Conservation (phyloP, 768 basidiomycete genomes). For the Candolleomyces efflorescens region DNA sequence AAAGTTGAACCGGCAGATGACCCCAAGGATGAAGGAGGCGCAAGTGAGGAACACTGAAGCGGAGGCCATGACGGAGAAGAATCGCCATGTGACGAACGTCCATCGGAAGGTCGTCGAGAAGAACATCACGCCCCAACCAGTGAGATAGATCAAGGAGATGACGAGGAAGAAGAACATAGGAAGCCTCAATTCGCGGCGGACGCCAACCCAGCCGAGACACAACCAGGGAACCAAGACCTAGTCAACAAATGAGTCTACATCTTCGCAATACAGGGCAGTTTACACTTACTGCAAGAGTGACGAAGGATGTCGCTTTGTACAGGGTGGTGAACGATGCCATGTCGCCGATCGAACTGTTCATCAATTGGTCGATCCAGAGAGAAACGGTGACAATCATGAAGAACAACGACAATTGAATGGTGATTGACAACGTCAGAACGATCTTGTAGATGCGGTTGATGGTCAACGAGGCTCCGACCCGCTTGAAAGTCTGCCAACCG, state of each 20-base stretch:
- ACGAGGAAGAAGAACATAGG: conserved; percentile 62
- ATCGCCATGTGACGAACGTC: conserved; percentile 70
- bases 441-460: conserved; percentile 76
- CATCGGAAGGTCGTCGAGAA: conserved; percentile 68
- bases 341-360: conserved; percentile 59
- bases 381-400: conserved; percentile 68
- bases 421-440: conserved; percentile 64
- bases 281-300: conserved; percentile 55
- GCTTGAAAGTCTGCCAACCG: conserved; percentile 88
- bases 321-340: conserved; percentile 38
- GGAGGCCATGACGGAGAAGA: conserved; percentile 63
- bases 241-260: conserved; percentile 6
- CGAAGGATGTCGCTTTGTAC: conserved; percentile 53
- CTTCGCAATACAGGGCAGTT: not conserved
- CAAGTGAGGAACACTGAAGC: conserved; percentile 56
- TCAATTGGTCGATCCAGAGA: conserved; percentile 76
- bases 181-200: conserved; percentile 58
- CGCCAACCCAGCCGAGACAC: conserved; percentile 68
- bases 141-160: conserved; percentile 56
- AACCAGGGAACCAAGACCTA: conserved; percentile 72
- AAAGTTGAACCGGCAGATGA: conserved; percentile 71
- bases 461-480: conserved; percentile 68
- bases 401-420: conserved; percentile 73
- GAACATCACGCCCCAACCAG: conserved; percentile 73
- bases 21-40: conserved; percentile 52